Base-by-base conservation (phyloP, 2,329 filamentous ascomycete genomes). In the Beauveria caledonica region DNA sequence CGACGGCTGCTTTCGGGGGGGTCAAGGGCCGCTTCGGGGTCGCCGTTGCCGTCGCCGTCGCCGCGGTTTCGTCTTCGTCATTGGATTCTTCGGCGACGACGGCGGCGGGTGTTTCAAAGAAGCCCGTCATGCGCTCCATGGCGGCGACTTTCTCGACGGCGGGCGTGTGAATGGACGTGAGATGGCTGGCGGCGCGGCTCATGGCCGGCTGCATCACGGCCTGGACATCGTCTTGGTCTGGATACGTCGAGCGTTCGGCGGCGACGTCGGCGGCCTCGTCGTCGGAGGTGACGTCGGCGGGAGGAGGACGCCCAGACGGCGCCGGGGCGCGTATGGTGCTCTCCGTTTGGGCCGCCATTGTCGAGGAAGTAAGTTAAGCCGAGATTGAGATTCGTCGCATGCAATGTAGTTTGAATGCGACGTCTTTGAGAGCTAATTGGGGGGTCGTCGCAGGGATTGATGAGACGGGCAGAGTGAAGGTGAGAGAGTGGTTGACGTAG, bases 191-290 rank as follows among this genome's bases (percentile, higher is more conserved):
- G 23, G 76, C 75, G 7, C 77, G 76, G 68, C 82, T 86, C 63
- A 87, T 78, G 25, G 82, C 77, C 2, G 82, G 81, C 67, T 84
- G 83, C 54, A 87, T 76, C 50, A 86, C 77, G 8, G 82, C 83
- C 64, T 84, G 81, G 5, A 80, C 83, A 64, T 81, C 81, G 66
- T 85, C 82, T 60, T 80, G 75, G 50, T 81, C 78, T 52, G 74
- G 73, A 33, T 76, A 76, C 51, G 74, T 63, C 53, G 67, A 68
- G 55, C 74, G 74, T 44, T 77, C 76, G 9, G 73, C 70, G 21
- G 67, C 64, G 21, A 62, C 45, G 15, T 64, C 10, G 10, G 10
- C 58, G 33, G 64, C 65, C 13, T 54, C 58, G 27, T 51, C 61
- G 45, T 66, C 62, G 3, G 61, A 46, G 23, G 27, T 53, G 51